Conservation (phyloP, 2,329 filamentous ascomycete species). For the Xylaria sp. region DNA sequence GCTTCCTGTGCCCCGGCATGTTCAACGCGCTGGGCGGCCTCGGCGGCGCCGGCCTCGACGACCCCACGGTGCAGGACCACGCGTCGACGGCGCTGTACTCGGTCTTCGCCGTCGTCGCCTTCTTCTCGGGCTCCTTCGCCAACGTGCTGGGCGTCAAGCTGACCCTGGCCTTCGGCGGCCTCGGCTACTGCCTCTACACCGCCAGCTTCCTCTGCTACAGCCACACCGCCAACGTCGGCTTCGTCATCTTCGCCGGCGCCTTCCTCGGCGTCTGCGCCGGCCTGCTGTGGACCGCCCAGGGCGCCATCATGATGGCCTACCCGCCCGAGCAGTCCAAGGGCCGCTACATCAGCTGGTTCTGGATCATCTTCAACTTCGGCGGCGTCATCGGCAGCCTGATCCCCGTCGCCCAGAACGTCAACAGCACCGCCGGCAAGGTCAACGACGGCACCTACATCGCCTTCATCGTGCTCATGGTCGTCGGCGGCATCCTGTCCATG, state of each 20-base stretch:
- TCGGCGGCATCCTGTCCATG: slow-evolving; percentile 65
- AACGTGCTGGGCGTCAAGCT: slow-evolving; percentile 73
- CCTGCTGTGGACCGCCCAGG: slow-evolving; percentile 80
- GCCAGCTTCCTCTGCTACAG: slow-evolving; percentile 71
- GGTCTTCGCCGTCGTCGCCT: slow-evolving; percentile 61
- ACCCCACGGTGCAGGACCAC: slow-evolving; percentile 61
- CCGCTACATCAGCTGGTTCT: slow-evolving; percentile 87
- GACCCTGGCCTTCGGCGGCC: slow-evolving; percentile 71
- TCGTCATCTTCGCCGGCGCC: slow-evolving; percentile 76
- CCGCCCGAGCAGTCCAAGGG: slow-evolving; percentile 81
- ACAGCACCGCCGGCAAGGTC: slow-evolving; percentile 54
- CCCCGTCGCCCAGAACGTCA: slow-evolving; percentile 72
- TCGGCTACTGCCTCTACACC: slow-evolving; percentile 78
- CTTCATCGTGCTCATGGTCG: slow-evolving; percentile 72
- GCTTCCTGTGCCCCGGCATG: slow-evolving; percentile 74
- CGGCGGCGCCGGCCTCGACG: slow-evolving; percentile 64
- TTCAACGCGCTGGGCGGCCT: slow-evolving; percentile 69
- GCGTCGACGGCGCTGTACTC: slow-evolving; percentile 55
- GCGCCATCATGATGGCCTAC: slow-evolving; percentile 89
- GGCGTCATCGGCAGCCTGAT: slow-evolving; percentile 83
- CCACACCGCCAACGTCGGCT: slow-evolving; percentile 68
- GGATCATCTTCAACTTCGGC: slow-evolving; percentile 93
- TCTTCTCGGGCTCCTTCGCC: slow-evolving; percentile 76
- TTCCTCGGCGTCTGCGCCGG: slow-evolving; percentile 78
- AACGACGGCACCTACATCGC: slow-evolving; percentile 74